A percentile compares a stretch with the other conserved stretches of the same genome.
Evolutionary conservation across 23 red algal genomes (phyloP).

Genomic region (Gracilaria vermiculophylla): DNA sequence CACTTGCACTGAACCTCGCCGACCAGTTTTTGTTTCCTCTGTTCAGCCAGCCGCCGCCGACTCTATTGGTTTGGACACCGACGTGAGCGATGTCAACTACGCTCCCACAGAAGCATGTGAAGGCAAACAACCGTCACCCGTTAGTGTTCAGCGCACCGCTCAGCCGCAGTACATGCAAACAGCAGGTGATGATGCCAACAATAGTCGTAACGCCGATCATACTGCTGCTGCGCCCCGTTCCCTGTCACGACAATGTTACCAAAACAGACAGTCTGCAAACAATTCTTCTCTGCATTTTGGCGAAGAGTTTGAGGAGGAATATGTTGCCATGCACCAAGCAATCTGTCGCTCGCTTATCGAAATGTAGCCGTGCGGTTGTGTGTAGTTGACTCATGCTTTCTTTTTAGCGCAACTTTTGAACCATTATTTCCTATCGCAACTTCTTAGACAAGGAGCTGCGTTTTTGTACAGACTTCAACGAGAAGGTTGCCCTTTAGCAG

Average conservation of each 20-base stretch:
- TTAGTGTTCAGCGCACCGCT: neutral
- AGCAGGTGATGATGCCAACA: neutral
- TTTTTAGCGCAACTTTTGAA: neutral
- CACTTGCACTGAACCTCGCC: neutral
- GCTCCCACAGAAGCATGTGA: neutral
- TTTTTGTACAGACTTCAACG: neutral
- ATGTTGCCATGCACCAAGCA: slow-evolving; percentile 14
- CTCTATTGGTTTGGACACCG: neutral
- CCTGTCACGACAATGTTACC: slow-evolving; percentile 2
- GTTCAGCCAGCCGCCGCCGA: neutral
- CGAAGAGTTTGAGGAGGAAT: slow-evolving; percentile 1
- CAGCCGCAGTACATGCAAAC: neutral
- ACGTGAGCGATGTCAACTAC: neutral
- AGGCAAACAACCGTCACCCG: neutral
- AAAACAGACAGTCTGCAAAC: neutral
- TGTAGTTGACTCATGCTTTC: neutral
- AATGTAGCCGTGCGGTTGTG: slow-evolving; percentile 1
- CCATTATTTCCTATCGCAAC: neutral
- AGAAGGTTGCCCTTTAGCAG: neutral
- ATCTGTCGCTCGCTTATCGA: slow-evolving; percentile 49
- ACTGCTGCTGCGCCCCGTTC: neutral
- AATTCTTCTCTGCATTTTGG: slow-evolving; percentile 7
- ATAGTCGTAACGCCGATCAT: neutral
- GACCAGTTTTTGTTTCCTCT: neutral
- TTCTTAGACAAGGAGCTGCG: neutral